phyloP scores from a whole-genome alignment of 164 flowering plant genomes.

The Cinnamomum micranthum region DNA sequence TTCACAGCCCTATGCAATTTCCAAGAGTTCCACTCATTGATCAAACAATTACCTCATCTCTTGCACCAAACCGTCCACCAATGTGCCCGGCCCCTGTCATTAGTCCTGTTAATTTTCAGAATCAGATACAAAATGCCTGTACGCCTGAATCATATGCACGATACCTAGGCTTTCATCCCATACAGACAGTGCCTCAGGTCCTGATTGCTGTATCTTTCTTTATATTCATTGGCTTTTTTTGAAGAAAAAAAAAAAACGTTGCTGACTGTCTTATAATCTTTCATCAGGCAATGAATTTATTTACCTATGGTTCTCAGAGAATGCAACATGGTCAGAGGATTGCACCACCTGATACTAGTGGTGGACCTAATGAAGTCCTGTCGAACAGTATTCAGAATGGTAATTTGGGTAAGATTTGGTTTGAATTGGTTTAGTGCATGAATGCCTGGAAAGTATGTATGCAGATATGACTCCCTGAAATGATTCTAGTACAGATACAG shows the following conservation, averaged over 20 bases:
- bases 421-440: not conserved
- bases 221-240: not conserved
- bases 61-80: slow-evolving; percentile 26
- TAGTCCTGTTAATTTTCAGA: slow-evolving; percentile 37
- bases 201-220: not conserved
- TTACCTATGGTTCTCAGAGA: slow-evolving; percentile 34
- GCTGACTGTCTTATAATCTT: slow-evolving; percentile 4
- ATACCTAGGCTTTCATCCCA: slow-evolving; percentile 41
- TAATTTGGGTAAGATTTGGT: slow-evolving; percentile 23
- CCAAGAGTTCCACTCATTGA: slow-evolving; percentile 42
- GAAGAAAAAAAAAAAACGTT: not conserved
- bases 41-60: slow-evolving; percentile 27
- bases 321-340: slow-evolving; percentile 28
- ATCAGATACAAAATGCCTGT: slow-evolving; percentile 36
- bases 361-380: slow-evolving; percentile 21
- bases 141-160: slow-evolving; percentile 39
- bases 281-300: slow-evolving; percentile 48
- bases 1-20: slow-evolving; percentile 35
- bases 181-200: slow-evolving; percentile 45
- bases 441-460: not conserved
- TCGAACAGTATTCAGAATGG: slow-evolving; percentile 20
- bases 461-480: not conserved
- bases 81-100: slow-evolving; percentile 25
- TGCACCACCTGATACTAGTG: slow-evolving; percentile 19
- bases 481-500: not conserved